These are phyloP conservation scores for Casaregolazyma lundiana DNA, from an alignment of 1,139 yeast species.

Conservation along the genomic window DNA sequence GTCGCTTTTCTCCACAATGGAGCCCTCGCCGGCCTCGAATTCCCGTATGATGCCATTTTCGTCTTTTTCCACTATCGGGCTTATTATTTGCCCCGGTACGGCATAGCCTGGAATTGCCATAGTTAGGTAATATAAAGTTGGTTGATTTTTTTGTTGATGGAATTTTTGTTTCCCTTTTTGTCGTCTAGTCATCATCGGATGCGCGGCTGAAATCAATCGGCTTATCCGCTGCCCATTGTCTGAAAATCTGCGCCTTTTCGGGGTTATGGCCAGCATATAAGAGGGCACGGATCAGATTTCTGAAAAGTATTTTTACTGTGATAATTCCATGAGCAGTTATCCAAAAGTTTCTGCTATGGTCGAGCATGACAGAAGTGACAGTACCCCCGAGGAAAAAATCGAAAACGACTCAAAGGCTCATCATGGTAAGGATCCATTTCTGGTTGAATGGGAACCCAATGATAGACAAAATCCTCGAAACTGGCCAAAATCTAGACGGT, in stretches of 20 bases:
- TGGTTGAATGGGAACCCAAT: conserved; percentile 58
- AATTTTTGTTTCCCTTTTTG: not conserved
- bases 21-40: conserved; percentile 49
- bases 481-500: conserved; percentile 43
- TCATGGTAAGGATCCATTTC: conserved; percentile 44
- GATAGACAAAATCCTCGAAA: conserved; percentile 58
- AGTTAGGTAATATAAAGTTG: too few species aligned
- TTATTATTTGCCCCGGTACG: conserved; percentile 72
- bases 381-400: not conserved
- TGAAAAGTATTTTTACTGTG: too few species aligned
- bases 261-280: too few species aligned
- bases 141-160: too few species aligned
- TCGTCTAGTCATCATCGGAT: too few species aligned
- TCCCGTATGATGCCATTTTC: conserved; percentile 32
- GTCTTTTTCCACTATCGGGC: conserved; percentile 39
- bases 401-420: not conserved
- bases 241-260: too few species aligned
- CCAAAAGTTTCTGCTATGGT: too few species aligned
- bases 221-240: too few species aligned
- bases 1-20: conserved; percentile 18
- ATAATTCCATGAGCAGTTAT: too few species aligned
- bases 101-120: conserved; percentile 42
- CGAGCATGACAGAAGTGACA: too few species aligned
- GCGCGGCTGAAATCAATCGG: too few species aligned
- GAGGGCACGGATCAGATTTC: too few species aligned